Evolutionary conservation across 352 stramenopile genomes (phyloP), one percentile per base, ranked within the genome.

Genomic region (Globisporangium heterothallicum): DNA sequence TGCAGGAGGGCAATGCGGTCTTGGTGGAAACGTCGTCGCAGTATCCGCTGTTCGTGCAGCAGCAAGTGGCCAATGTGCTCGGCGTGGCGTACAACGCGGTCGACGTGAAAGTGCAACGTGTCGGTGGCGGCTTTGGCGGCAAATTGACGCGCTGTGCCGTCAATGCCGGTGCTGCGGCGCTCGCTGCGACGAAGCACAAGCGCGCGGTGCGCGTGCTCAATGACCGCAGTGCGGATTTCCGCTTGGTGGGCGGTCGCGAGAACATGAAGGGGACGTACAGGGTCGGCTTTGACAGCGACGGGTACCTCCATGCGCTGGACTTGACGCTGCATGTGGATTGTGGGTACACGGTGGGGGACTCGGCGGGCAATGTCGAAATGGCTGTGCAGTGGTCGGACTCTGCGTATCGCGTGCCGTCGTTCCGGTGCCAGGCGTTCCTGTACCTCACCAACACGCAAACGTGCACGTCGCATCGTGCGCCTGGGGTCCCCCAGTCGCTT

Each of bases 121-220:
- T 98, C 61, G 96, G 96, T 34, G 96, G 95, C 49, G 95, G 89
- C 12, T 99, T 99, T 74, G 95, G 96, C 25, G 96, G 95, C 25
- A 98, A 98, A 63, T 89, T 98, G 66, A 98, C 94, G n/a, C 77
- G 92, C 8, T 97, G 70, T 41, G 86, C 69, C 45, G 98, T 98
- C 64, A 73, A 94, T 1, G 91, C 91, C 10, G 95, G 84, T 29
- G 92, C 94, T 2, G 86, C 90, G 27, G 90, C 94, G 5, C 76
- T 98, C 24, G 92, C 88, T 2, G 91, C 92, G 0, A 88, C 97
- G 56, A 54, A 91, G 4, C 82, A 88, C 36, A 86, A 87, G 61
- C 59, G 79, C 19, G 89, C 94, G n/a, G 90, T 98, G 26, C 85
- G 92, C 25, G 76, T 97, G 30, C 72, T 94, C 25, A 70, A 98